Conservation (phyloP, 805 yeast genomes). For the Torulaspora gathmanii region DNA sequence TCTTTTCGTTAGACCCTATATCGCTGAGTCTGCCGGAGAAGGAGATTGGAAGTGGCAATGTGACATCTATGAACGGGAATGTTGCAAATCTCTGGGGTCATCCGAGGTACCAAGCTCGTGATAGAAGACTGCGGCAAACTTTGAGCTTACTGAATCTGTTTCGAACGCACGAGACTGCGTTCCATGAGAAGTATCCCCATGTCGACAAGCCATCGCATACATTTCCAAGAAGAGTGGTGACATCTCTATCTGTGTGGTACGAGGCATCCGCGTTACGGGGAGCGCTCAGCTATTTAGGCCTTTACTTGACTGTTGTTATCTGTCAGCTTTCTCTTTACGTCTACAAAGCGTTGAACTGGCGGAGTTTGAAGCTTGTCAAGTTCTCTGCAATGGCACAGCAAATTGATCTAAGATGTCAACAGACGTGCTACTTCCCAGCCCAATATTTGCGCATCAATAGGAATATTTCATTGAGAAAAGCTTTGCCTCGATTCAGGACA, state of each 20-base stretch:
- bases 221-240: constrained; percentile 1
- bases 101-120: constrained; percentile 15
- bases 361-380: constrained; percentile 17
- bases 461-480: constrained; percentile 14
- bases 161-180: constrained; percentile 19
- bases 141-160: constrained; percentile 25
- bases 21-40: constrained; percentile 47
- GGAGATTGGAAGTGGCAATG: constrained; percentile 17
- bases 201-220: constrained; percentile 9
- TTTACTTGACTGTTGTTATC: constrained; percentile 8
- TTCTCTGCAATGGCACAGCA: constrained; percentile 69
- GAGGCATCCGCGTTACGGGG: neutral
- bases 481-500: constrained; percentile 16
- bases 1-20: constrained; percentile 71
- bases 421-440: constrained; percentile 69
- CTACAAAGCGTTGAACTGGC: constrained; percentile 19
- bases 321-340: constrained; percentile 20
- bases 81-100: constrained; percentile 11
- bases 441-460: constrained; percentile 58
- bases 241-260: neutral
- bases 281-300: neutral
- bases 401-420: constrained; percentile 70
- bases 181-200: constrained; percentile 16
- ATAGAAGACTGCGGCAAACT: constrained; percentile 15
- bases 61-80: constrained; percentile 19